Conservation (phyloP, 257 asterid genomes). For the Lantana camara region DNA sequence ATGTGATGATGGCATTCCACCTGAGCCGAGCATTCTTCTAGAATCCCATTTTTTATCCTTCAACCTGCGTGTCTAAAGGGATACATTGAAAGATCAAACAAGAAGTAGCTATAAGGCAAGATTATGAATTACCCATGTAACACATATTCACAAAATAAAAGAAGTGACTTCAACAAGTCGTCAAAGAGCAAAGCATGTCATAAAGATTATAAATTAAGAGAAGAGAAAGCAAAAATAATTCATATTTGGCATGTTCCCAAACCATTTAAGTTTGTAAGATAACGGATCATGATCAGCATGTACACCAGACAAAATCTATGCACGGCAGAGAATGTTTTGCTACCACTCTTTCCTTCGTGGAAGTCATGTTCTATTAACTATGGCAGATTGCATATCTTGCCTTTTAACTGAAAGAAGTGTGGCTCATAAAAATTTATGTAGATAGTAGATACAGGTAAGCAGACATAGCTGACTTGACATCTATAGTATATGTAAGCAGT, state of each 20-base stretch:
- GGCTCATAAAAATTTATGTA: not conserved
- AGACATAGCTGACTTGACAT: not conserved
- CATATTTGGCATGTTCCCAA: not conserved
- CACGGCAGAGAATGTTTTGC: not conserved
- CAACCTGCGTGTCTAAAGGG: conserved; percentile 74
- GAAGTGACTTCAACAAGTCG: conserved; percentile 9
- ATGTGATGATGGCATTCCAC: conserved; percentile 99
- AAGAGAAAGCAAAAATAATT: not conserved
- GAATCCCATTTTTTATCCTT: conserved; percentile 97
- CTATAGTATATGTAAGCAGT: not conserved
- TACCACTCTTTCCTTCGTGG: not conserved
- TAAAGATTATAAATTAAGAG: conserved; percentile 3
- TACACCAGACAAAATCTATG: not conserved
- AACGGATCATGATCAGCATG: not conserved
- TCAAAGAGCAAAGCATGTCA: not conserved
- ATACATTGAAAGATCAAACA: conserved; percentile 49
- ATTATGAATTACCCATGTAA: conserved; percentile 19
- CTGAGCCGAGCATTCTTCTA: conserved; percentile 85
- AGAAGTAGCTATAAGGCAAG: conserved; percentile 29
- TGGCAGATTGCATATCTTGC: not conserved
- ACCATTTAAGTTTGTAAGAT: not conserved
- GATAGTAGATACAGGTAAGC: not conserved
- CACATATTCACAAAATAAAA: conserved; percentile 6
- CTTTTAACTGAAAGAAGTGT: not conserved
- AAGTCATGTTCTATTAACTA: not conserved